Conservation (phyloP, 139 green algal genomes). For the Chlorella sorokiniana region DNA sequence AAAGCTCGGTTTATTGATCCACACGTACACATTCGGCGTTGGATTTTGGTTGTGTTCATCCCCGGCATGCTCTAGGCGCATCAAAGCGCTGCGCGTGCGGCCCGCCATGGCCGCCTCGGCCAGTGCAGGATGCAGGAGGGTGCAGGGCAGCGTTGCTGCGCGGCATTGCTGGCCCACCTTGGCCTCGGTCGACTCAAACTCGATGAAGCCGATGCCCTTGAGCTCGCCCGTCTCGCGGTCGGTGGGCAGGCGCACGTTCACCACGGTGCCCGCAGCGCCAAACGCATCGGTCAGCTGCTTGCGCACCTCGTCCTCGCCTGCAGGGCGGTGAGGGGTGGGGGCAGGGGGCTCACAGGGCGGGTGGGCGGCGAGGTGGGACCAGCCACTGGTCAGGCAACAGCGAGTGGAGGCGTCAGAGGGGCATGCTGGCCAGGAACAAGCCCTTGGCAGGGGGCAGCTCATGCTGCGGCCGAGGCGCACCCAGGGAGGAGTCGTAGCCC, state of each 20-base stretch:
- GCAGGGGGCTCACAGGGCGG: not conserved
- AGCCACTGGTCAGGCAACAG: not conserved
- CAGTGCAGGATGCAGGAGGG: not conserved
- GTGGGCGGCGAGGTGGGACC: not conserved
- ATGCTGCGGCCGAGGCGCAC: not conserved
- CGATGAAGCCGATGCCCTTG: conserved; percentile 80
- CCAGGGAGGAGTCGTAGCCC: conserved; percentile 72
- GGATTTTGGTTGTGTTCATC: conserved; percentile 35
- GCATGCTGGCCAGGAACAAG: not conserved
- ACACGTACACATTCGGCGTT: conserved; percentile 31
- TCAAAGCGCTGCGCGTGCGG: not conserved
- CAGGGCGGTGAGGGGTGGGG: not conserved
- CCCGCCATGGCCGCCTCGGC: no score
- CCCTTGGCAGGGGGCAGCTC: not conserved
- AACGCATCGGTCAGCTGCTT: conserved; percentile 69
- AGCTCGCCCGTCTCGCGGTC: conserved; percentile 76
- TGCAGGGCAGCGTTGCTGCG: not conserved
- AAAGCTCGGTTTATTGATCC: conserved; percentile 37
- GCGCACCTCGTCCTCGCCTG: conserved; percentile 70
- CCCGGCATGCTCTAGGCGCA: not conserved
- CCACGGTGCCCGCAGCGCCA: conserved; percentile 58
- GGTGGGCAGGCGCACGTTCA: conserved; percentile 69
- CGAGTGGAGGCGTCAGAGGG: no score
- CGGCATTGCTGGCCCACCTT: no score
- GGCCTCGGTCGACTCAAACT: conserved; percentile 66